Conservation (phyloP, 176 grass and related monocot species). For the Bromus sterilis region DNA sequence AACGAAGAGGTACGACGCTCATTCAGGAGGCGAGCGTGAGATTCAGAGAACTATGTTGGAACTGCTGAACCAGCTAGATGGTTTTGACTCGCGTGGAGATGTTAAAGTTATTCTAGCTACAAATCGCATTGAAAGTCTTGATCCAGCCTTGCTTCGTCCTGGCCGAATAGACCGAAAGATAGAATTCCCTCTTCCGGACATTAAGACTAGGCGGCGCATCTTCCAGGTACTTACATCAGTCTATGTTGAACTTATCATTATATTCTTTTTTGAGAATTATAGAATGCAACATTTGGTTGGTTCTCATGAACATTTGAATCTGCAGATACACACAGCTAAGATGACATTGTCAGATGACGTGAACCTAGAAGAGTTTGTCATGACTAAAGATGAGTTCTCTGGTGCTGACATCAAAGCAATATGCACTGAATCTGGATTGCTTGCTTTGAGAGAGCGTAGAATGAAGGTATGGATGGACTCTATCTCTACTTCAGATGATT, state of each 20-base stretch:
- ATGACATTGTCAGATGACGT: conserved; percentile 88
- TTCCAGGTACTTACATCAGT: conserved; percentile 40
- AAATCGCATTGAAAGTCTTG: conserved; percentile 80
- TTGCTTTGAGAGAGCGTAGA: conserved; percentile 72
- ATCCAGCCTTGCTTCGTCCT: conserved; percentile 77
- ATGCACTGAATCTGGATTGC: conserved; percentile 85
- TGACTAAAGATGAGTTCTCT: conserved; percentile 84
- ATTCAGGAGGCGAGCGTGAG: conserved; percentile 90
- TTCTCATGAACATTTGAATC: conserved; percentile 11
- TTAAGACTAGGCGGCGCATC: conserved; percentile 79
- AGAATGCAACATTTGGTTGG: background rate
- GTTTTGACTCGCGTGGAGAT: conserved; percentile 84
- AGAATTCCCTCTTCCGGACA: conserved; percentile 82
- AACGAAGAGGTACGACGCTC: conserved; percentile 92
- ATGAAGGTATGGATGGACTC: conserved; percentile 51
- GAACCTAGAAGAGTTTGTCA: conserved; percentile 88
- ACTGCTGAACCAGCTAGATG: conserved; percentile 79
- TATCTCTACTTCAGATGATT: background rate
- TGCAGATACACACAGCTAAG: conserved; percentile 80
- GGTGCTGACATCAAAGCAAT: conserved; percentile 89
- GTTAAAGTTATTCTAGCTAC: conserved; percentile 93
- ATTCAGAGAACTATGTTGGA: conserved; percentile 91
- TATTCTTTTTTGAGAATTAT: no score
- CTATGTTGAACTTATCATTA: background rate
- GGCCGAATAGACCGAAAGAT: conserved; percentile 83